Conservation (phyloP, 2,329 filamentous ascomycete species). For the Monosporascus sp. region DNA sequence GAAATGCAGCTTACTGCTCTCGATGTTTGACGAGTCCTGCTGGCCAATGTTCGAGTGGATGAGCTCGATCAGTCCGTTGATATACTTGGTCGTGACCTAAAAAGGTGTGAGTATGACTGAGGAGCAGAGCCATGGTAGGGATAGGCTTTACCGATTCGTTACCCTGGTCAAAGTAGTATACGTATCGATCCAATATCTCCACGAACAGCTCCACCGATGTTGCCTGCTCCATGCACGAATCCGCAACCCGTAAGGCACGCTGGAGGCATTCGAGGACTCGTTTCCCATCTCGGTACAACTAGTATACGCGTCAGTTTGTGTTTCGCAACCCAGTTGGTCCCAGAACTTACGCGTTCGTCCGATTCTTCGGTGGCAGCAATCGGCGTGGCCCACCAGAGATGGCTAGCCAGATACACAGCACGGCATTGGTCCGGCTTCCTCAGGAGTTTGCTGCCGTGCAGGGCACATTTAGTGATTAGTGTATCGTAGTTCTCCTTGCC, state of each 20-base stretch:
- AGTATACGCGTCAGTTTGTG: neutral
- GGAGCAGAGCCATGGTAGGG: neutral
- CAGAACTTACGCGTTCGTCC: constrained; percentile 47
- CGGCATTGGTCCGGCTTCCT: constrained; percentile 98
- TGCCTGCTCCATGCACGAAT: constrained; percentile 98
- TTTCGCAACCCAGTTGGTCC: neutral
- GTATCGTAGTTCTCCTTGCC: constrained; percentile 98
- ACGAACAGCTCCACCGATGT: constrained; percentile 98
- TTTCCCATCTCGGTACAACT: constrained; percentile 97
- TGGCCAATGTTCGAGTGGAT: constrained; percentile 94
- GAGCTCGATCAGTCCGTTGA: constrained; percentile 95
- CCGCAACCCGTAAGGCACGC: constrained; percentile 88
- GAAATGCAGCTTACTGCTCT: constrained; percentile 91
- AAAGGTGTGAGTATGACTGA: constrained; percentile 3
- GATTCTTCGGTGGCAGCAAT: constrained; percentile 72
- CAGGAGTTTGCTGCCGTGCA: constrained; percentile 93
- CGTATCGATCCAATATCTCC: constrained; percentile 95
- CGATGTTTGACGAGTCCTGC: constrained; percentile 73
- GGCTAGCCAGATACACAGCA: constrained; percentile 92
- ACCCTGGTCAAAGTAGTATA: constrained; percentile 99
- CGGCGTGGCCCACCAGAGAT: constrained; percentile 96
- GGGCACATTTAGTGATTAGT: constrained; percentile 92
- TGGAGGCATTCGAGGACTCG: constrained; percentile 94
- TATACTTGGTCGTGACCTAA: constrained; percentile 87
- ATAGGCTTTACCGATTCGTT: constrained; percentile 74